Conservation (phyloP, 2,329 filamentous ascomycete species). For the Phialocephala sp. region DNA sequence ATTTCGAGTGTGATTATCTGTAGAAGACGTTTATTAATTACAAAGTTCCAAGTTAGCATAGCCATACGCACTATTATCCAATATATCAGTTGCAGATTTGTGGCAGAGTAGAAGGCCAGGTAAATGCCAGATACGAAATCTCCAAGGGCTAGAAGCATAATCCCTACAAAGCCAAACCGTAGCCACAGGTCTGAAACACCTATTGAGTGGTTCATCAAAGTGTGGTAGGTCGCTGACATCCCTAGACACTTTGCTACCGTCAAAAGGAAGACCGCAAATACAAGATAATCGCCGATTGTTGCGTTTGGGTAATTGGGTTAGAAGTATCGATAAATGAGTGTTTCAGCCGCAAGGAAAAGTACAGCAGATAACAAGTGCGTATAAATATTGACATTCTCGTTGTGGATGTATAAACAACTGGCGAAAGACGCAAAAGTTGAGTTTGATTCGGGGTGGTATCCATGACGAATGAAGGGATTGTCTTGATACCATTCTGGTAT, state of each 20-base stretch:
- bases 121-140: conserved; percentile 47
- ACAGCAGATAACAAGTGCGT: conserved; percentile 53
- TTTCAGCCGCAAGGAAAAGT: conserved; percentile 44
- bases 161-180: conserved; percentile 47
- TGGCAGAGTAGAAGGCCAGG: neutral
- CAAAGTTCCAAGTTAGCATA: neutral
- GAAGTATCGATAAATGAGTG: conserved; percentile 41
- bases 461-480: conserved; percentile 49
- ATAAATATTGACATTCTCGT: conserved; percentile 52
- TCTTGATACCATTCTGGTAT: conserved; percentile 51
- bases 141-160: conserved; percentile 47
- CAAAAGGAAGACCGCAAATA: conserved; percentile 49
- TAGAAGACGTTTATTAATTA: neutral
- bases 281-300: conserved; percentile 44
- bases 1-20: conserved; percentile 46
- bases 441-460: conserved; percentile 50
- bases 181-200: conserved; percentile 46
- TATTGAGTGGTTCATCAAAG: conserved; percentile 48
- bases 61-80: neutral
- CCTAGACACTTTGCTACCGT: conserved; percentile 46
- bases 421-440: conserved; percentile 46
- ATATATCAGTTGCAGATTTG: neutral
- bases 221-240: conserved; percentile 48
- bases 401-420: conserved; percentile 51
- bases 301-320: conserved; percentile 43